These are phyloP conservation scores for Medicago arabica DNA, from an alignment of 306 rosid genomes.

Conservation along the genomic window DNA sequence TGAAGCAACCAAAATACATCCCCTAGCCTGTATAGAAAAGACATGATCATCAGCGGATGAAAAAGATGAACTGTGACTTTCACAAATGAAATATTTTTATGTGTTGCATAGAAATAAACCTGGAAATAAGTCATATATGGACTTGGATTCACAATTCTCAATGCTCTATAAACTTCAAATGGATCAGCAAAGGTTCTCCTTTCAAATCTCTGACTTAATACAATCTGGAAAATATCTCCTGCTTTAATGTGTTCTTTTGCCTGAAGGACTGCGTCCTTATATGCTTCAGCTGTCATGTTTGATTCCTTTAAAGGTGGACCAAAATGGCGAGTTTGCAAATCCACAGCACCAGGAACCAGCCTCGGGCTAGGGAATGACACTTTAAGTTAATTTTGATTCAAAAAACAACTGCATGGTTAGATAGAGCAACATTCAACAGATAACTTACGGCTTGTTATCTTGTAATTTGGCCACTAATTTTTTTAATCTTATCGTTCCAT, in stretches of 20 bases:
- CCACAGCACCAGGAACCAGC: conserved; percentile 67
- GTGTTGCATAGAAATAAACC: conserved; percentile 47
- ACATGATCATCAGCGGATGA: conserved; percentile 2
- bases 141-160: conserved; percentile 92
- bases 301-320: conserved; percentile 72
- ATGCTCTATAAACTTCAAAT: conserved; percentile 79
- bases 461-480: conserved; percentile 56
- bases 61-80: conserved; percentile 31
- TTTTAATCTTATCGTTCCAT: conserved; percentile 59
- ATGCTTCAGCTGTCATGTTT: conserved; percentile 70
- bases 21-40: conserved; percentile 70
- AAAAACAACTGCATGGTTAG: conserved; percentile 17
- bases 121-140: conserved; percentile 86
- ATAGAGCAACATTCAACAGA: conserved; percentile 25
- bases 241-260: conserved; percentile 81
- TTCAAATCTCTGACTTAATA: conserved; percentile 85
- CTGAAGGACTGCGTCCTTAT: conserved; percentile 62
- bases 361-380: conserved; percentile 59
- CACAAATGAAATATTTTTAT: neutral
- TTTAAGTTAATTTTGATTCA: conserved; percentile 28
- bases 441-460: conserved; percentile 55
- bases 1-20: conserved; percentile 84
- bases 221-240: conserved; percentile 88
- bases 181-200: conserved; percentile 85
- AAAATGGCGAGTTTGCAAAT: conserved; percentile 56